Base-by-base conservation (phyloP, 768 basidiomycete genomes). In the Mycena crocata region DNA sequence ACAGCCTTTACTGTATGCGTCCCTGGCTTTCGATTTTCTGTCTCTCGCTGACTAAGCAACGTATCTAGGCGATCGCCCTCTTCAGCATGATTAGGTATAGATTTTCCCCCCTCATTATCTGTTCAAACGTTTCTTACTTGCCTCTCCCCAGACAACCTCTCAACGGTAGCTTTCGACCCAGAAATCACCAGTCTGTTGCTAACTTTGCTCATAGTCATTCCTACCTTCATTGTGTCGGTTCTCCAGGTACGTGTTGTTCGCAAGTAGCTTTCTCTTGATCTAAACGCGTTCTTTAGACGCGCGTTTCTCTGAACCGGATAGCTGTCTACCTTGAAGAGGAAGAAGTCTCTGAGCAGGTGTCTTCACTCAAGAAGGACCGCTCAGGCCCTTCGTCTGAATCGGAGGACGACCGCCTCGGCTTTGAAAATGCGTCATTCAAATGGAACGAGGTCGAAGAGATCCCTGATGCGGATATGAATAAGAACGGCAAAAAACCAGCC, bases 1-100 rank as follows among this genome's bases (percentile, higher is more conserved):
- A 84, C 88, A 21, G 96, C 96, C 0, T 97, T 97, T 74, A 97
- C 96, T 39, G 91, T 90, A 52, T 37, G 87, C 80, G 17, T 6
- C 6, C 35, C 12, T 31, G 28, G 19, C 21, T 12, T 57, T 19
- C n/a, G n/a, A n/a, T n/a, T 40, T 17, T 52, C 8, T 34, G 40
- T 62, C 15, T 32, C n/a, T 45, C 30, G 12, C 42, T 32, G 26
- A 37, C 34, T 28, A 62, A 34, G 24, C 48, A 31, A 5, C 7
- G n/a, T 48, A 54, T 23, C 4, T 54, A 91, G 86, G 84, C 94
- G 0, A 92, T 98, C 40, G 87, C 94, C 0, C 76, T 97, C 42
- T 97, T 97, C 78, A 83, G 84, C 59, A 96, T 98, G 95, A 84
- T 98, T 72, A 85, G 89, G 87, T 67, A 17, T 40, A 52, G 87